phyloP scores from a whole-genome alignment of 2,329 filamentous ascomycete species.

The Cladorrhinum sp. region DNA sequence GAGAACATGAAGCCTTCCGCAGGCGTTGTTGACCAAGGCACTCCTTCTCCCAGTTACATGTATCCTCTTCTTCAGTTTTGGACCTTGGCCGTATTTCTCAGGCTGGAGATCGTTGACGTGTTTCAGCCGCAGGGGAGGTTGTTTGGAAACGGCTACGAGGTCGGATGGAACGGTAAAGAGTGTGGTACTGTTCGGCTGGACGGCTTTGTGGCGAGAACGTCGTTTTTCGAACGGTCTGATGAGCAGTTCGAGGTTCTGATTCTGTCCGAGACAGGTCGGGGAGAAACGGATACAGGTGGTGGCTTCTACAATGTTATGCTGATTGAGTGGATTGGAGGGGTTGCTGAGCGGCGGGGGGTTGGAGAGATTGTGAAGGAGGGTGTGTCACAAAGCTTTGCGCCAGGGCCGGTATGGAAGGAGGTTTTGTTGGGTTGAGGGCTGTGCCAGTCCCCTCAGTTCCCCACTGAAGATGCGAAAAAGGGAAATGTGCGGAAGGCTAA shows the following conservation, averaged over 20 bases:
- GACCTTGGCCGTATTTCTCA: slow-evolving; percentile 6
- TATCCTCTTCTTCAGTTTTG: slow-evolving; percentile 14
- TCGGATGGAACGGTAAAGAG: not conserved
- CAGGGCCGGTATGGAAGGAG: not conserved
- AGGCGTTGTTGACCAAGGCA: no score
- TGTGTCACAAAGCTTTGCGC: not conserved
- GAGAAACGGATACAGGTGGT: no score
- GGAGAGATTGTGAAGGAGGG: not conserved
- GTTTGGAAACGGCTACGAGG: not conserved
- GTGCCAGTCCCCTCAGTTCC: no score
- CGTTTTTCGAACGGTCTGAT: not conserved
- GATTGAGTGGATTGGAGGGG: not conserved
- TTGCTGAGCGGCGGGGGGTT: not conserved
- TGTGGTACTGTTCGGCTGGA: not conserved
- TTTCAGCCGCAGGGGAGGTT: not conserved
- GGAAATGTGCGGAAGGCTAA: no score
- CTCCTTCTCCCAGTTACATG: no score
- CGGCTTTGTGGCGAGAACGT: not conserved
- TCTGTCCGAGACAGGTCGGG: not conserved
- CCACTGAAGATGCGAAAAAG: no score
- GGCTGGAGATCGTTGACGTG: not conserved
- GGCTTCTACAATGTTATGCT: not conserved
- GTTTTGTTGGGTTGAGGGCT: not conserved
- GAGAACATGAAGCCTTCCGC: no score
- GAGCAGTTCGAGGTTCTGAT: slow-evolving; percentile 6